Conservation (phyloP, 805 yeast genomes). For the Candida loeiensis region DNA sequence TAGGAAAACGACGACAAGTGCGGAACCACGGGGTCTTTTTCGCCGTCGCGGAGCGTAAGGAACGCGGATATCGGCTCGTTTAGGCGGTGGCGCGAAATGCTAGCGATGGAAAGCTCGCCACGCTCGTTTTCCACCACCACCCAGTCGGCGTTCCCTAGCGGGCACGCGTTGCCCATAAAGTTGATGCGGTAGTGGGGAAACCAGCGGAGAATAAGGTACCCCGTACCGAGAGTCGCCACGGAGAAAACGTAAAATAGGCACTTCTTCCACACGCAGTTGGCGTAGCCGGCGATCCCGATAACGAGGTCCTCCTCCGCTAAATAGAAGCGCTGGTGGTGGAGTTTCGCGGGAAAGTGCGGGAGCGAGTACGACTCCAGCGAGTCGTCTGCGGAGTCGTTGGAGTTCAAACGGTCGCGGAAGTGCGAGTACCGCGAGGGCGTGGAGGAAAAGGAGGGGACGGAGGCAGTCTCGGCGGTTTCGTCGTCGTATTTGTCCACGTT, state of each 20-base stretch:
- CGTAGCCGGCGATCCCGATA: constrained; percentile 90
- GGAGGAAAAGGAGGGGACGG: neutral
- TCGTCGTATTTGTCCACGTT: constrained; percentile 46
- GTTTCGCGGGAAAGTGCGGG: constrained; percentile 30
- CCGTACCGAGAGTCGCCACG: constrained; percentile 61
- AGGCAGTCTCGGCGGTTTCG: neutral
- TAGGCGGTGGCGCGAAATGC: constrained; percentile 57
- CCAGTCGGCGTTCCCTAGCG: constrained; percentile 86
- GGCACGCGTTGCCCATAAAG: constrained; percentile 59
- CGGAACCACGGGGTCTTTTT: constrained; percentile 64
- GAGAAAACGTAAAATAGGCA: constrained; percentile 53
- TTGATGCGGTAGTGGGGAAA: constrained; percentile 70
- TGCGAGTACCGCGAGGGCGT: constrained; percentile 15
- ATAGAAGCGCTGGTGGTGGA: constrained; percentile 74
- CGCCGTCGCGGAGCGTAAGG: constrained; percentile 34
- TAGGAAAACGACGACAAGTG: constrained; percentile 69
- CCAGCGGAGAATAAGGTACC: constrained; percentile 79
- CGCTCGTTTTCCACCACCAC: constrained; percentile 90
- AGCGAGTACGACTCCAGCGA: neutral
- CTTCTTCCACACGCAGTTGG: constrained; percentile 45
- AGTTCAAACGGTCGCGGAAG: constrained; percentile 29
- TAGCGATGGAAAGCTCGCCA: constrained; percentile 71
- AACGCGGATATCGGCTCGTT: constrained; percentile 71
- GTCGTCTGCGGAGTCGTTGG: constrained; percentile 14
- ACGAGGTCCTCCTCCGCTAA: constrained; percentile 95